These are phyloP conservation scores for Citrus trifoliata DNA, from an alignment of 345 rosid species.

Conservation along the genomic window DNA sequence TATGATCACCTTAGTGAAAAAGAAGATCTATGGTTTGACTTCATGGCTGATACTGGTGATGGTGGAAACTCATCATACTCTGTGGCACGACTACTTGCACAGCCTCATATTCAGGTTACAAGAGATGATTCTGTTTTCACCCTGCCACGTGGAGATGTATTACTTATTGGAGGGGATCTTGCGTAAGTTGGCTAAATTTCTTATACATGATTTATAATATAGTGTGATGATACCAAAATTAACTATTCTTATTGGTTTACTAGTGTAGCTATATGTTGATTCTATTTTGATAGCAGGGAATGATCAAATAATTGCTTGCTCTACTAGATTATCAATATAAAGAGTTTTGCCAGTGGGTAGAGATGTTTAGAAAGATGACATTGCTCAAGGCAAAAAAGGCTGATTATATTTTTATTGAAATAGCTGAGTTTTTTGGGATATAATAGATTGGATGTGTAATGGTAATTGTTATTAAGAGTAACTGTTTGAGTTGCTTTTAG, in stretches of 20 bases:
- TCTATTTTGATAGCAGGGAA: not conserved
- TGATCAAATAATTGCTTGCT: not conserved
- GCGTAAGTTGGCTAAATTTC: conserved; percentile 67
- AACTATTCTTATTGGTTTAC: not conserved
- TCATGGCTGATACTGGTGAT: conserved; percentile 99
- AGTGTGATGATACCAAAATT: not conserved
- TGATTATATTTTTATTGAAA: not conserved
- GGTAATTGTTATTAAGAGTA: not conserved
- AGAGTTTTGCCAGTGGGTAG: not conserved
- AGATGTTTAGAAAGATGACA: not conserved
- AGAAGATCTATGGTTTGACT: conserved; percentile 92
- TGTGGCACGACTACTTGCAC: conserved; percentile 90
- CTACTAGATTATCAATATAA: not conserved
- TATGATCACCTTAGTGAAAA: conserved; percentile 78
- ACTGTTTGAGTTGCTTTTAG: not conserved
- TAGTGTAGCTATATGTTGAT: conserved; percentile 1
- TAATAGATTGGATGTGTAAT: not conserved
- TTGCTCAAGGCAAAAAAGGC: not conserved
- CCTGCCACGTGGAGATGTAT: conserved; percentile 69
- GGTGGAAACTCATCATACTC: conserved; percentile 95
- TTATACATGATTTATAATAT: conserved; percentile 1
- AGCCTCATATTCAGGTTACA: conserved; percentile 50
- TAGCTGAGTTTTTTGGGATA: not conserved
- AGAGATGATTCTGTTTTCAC: conserved; percentile 38
- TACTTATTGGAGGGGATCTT: conserved; percentile 98